A percentile compares a stretch with the other conserved stretches of the same genome.
phyloP scores from a whole-genome alignment of 345 rosid species.

The Acer saccharum region DNA sequence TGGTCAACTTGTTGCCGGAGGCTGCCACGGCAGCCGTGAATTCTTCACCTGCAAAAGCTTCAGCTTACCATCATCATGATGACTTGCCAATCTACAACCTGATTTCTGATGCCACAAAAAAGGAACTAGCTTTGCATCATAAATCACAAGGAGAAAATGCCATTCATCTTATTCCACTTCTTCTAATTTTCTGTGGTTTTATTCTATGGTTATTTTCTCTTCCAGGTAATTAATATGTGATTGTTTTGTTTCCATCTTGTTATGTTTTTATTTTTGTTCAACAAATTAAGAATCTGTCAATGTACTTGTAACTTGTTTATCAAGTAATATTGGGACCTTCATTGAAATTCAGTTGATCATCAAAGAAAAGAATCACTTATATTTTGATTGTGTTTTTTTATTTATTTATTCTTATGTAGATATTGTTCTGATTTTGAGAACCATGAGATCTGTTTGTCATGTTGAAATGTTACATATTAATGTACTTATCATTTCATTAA shows the following conservation, averaged over 20 bases:
- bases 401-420: neutral
- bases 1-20: slow-evolving; percentile 33
- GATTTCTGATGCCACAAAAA: slow-evolving; percentile 41
- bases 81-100: slow-evolving; percentile 28
- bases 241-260: neutral
- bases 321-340: neutral
- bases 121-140: slow-evolving; percentile 36
- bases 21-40: neutral
- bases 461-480: too few species aligned
- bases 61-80: slow-evolving; percentile 9
- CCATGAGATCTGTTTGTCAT: neutral
- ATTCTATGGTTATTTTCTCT: slow-evolving; percentile 61
- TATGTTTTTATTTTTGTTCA: neutral
- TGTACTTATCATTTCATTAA: too few species aligned
- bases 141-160: slow-evolving; percentile 41
- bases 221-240: slow-evolving; percentile 12
- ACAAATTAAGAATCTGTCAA: neutral
- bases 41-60: slow-evolving; percentile 13
- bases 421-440: neutral
- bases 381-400: too few species aligned
- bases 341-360: neutral
- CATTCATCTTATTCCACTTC: slow-evolving; percentile 65
- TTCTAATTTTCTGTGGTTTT: slow-evolving; percentile 58
- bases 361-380: too few species aligned
- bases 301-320: neutral